phyloP scores from a whole-genome alignment of 2,329 filamentous ascomycete species.

The Ascomycota sp. region DNA sequence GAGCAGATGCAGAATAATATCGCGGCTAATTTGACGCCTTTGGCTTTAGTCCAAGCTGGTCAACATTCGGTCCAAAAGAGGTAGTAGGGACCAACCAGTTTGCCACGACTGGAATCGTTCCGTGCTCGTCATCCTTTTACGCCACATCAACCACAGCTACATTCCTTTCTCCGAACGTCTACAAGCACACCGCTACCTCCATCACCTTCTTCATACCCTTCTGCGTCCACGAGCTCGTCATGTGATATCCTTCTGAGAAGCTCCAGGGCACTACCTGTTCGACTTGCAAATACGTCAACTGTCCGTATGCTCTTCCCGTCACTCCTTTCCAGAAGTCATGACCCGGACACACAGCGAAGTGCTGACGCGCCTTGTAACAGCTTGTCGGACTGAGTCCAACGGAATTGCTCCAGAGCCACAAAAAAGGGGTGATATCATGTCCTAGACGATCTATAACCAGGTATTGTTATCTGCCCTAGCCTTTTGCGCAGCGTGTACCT shows the following conservation, averaged over 20 bases:
- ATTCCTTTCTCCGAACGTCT: constrained; percentile 52
- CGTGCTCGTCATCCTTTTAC: constrained; percentile 56
- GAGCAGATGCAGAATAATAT: too few species aligned
- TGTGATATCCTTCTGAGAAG: constrained; percentile 67
- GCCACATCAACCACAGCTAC: constrained; percentile 61
- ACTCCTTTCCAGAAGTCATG: background rate
- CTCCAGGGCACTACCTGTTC: constrained; percentile 49
- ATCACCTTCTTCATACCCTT: constrained; percentile 57
- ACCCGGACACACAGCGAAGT: too few species aligned
- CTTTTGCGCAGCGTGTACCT: constrained; percentile 40
- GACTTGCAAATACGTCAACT: constrained; percentile 56
- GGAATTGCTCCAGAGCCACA: constrained; percentile 39
- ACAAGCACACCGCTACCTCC: constrained; percentile 50
- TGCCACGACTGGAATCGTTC: constrained; percentile 63
- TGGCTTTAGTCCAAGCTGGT: too few species aligned
- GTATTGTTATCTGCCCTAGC: constrained; percentile 58
- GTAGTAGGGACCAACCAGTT: constrained; percentile 32
- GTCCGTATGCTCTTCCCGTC: constrained; percentile 22
- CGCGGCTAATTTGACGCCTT: too few species aligned
- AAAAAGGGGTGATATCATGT: constrained; percentile 52
- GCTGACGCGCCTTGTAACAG: constrained; percentile 7
- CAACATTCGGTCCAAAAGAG: too few species aligned
- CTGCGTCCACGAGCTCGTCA: constrained; percentile 54
- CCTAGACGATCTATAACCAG: constrained; percentile 36
- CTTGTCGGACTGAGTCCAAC: constrained; percentile 47